These are phyloP conservation scores for Echeveria elegans DNA, from an alignment of 164 flowering plant genomes.

Conservation along the genomic window DNA sequence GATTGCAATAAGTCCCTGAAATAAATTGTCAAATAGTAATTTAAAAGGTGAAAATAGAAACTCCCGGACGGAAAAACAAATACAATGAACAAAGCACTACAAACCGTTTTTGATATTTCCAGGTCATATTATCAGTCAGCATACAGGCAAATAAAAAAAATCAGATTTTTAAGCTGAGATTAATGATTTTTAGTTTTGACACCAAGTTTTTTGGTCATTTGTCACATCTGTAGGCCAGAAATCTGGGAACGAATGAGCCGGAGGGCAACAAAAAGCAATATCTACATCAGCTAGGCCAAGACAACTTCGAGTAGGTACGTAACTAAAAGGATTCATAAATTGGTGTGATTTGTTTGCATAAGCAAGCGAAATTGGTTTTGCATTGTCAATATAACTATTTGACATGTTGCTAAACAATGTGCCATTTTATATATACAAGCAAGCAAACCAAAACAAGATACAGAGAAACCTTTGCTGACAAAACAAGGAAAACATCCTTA, in stretches of 20 bases:
- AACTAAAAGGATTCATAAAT: not conserved
- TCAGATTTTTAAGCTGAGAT: not conserved
- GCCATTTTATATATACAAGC: not conserved
- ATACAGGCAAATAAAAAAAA: not conserved
- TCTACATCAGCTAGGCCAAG: not conserved
- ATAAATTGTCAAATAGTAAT: not conserved
- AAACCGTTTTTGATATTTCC: not conserved
- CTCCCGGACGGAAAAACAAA: not conserved
- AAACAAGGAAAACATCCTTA: not conserved
- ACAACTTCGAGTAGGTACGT: not conserved
- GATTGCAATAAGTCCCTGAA: slow-evolving; percentile 75
- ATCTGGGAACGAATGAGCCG: not conserved
- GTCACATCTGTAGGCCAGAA: not conserved
- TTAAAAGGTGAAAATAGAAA: not conserved
- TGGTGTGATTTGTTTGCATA: not conserved
- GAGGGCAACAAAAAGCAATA: not conserved
- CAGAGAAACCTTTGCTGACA: not conserved
- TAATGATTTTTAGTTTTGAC: too few species aligned
- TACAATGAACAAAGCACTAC: not conserved
- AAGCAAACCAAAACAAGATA: too few species aligned
- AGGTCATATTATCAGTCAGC: not conserved
- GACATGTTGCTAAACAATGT: not conserved
- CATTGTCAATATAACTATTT: not conserved
- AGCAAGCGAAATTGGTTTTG: not conserved
- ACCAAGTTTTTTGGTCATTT: too few species aligned